These are phyloP conservation scores for Stachybotrys elegans DNA, from an alignment of 2,329 filamentous ascomycete genomes.

Conservation along the genomic window DNA sequence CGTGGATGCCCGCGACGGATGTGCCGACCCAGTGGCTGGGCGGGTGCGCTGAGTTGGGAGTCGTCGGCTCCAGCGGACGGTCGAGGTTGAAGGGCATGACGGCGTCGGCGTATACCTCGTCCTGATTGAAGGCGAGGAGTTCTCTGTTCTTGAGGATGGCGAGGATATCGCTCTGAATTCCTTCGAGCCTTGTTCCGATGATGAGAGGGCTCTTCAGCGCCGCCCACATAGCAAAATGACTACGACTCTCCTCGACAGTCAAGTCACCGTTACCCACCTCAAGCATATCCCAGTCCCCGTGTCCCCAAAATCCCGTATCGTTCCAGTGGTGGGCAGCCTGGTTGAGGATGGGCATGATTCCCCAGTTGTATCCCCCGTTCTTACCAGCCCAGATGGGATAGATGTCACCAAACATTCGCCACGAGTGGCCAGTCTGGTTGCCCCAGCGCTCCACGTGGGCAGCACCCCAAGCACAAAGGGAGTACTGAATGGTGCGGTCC, in stretches of 20 bases:
- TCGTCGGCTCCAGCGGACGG: slow-evolving; percentile 38
- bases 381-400: slow-evolving; percentile 10
- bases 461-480: slow-evolving; percentile 49
- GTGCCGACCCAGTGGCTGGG: slow-evolving; percentile 43
- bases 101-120: slow-evolving; percentile 30
- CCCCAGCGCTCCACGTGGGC: slow-evolving; percentile 47
- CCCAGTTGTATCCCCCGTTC: slow-evolving; percentile 16
- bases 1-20: slow-evolving; percentile 33
- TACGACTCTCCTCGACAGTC: slow-evolving; percentile 36
- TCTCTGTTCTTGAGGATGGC: slow-evolving; percentile 35
- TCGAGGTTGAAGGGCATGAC: slow-evolving; percentile 39
- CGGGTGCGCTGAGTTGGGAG: slow-evolving; percentile 39
- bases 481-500: slow-evolving; percentile 42
- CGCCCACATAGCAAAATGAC: slow-evolving; percentile 46
- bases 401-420: no score
- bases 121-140: slow-evolving; percentile 38
- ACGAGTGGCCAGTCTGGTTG: slow-evolving; percentile 40
- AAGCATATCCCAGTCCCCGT: slow-evolving; percentile 43
- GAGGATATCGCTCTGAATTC: slow-evolving; percentile 27
- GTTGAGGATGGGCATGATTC: slow-evolving; percentile 35
- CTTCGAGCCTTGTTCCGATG: slow-evolving; percentile 36
- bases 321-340: slow-evolving; percentile 38
- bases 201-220: slow-evolving; percentile 43
- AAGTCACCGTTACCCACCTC: slow-evolving; percentile 45
- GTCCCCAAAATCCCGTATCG: slow-evolving; percentile 39